Evolutionary conservation across 495 filamentous ascomycete species (phyloP).

Genomic region (Thozetella sp.): DNA sequence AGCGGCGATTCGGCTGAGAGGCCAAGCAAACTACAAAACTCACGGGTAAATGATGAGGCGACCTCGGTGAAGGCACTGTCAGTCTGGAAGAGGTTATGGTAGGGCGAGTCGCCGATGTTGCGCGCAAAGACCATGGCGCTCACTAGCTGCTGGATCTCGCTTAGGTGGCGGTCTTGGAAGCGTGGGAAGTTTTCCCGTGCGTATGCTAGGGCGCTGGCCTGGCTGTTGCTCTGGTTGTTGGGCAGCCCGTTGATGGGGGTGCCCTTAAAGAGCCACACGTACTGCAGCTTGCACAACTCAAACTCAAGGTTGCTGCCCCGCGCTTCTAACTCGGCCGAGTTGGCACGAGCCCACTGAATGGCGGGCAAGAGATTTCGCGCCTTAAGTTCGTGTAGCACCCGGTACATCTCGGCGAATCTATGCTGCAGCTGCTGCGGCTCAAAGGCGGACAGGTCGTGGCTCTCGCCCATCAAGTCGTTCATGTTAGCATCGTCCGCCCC

Average conservation of each 20-base stretch:
- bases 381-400: constrained; percentile 78
- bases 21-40: constrained; percentile 92
- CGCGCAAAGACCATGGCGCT: constrained; percentile 75
- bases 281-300: constrained; percentile 85
- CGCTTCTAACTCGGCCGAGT: constrained; percentile 70
- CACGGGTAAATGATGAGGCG: constrained; percentile 80
- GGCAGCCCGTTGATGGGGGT: constrained; percentile 43
- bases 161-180: constrained; percentile 63
- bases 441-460: constrained; percentile 53
- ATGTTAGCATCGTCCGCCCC: constrained; percentile 8
- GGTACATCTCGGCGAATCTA: constrained; percentile 87
- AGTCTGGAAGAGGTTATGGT: constrained; percentile 73
- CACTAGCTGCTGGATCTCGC: constrained; percentile 76
- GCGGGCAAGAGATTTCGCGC: constrained; percentile 75
- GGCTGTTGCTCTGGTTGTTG: constrained; percentile 38
- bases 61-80: constrained; percentile 77
- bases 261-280: constrained; percentile 76
- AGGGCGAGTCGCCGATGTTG: constrained; percentile 72
- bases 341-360: constrained; percentile 79
- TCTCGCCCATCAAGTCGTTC: constrained; percentile 15
- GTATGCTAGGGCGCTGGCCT: constrained; percentile 67
- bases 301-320: constrained; percentile 94
- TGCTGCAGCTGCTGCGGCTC: constrained; percentile 71
- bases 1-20: constrained; percentile 87
- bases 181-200: constrained; percentile 63